These are phyloP conservation scores for Santalum album DNA, from an alignment of 164 flowering plant species.

Conservation along the genomic window DNA sequence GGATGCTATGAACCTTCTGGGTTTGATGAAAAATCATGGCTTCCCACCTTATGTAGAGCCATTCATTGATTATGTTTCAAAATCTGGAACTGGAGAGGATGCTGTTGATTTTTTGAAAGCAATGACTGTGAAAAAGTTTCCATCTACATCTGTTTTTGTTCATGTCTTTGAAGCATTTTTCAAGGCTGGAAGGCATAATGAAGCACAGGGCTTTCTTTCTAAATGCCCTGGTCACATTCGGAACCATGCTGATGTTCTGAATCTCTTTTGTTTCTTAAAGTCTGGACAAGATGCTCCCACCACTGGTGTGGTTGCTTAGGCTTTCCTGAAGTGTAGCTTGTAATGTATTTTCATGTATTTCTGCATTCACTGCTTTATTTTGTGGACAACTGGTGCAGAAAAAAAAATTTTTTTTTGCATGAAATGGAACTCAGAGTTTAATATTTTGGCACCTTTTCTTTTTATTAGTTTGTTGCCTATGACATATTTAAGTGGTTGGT, in stretches of 20 bases:
- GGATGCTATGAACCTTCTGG: constrained; percentile 45
- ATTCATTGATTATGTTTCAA: constrained; percentile 41
- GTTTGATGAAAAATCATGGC: constrained; percentile 59
- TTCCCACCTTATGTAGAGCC: constrained; percentile 67
- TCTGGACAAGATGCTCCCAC: constrained; percentile 18
- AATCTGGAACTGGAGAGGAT: constrained; percentile 55
- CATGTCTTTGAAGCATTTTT: constrained; percentile 54
- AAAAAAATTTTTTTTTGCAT: no score
- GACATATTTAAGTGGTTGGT: no score
- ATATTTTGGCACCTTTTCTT: no score
- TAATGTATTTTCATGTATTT: no score
- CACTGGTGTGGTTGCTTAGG: constrained; percentile 26
- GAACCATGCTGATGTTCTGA: constrained; percentile 65
- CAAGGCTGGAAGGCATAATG: constrained; percentile 42
- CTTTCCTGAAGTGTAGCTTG: not conserved
- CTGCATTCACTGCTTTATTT: no score
- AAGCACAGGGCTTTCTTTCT: constrained; percentile 62
- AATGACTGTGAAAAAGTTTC: constrained; percentile 48
- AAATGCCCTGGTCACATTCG: constrained; percentile 54
- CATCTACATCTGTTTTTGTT: constrained; percentile 47
- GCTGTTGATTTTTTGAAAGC: constrained; percentile 44
- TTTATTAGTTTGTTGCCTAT: no score
- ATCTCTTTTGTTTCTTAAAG: constrained; percentile 44
- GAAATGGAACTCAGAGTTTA: no score
- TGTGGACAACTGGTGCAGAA: no score